Evolutionary conservation across 2,329 filamentous ascomycete species (phyloP).

Genomic region (Fusarium abutilonis): DNA sequence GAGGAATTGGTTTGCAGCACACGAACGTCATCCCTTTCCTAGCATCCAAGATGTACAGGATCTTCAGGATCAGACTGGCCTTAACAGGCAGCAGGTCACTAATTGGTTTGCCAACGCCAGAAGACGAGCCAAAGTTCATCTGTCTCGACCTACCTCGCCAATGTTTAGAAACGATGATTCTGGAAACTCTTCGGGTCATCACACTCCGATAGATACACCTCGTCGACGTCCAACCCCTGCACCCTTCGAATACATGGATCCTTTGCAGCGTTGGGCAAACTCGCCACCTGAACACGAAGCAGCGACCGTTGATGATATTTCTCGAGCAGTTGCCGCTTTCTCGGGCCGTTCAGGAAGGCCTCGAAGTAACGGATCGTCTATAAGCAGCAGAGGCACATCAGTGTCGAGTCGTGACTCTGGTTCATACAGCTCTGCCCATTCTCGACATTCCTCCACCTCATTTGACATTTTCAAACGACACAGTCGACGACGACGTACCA

Average conservation of each 20-base stretch:
- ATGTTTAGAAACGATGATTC: slow-evolving; percentile 36
- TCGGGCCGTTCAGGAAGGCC: slow-evolving; percentile 52
- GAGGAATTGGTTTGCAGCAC: slow-evolving; percentile 80
- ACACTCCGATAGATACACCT: slow-evolving; percentile 66
- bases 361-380: slow-evolving; percentile 54
- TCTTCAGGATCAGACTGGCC: slow-evolving; percentile 76
- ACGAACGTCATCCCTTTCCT: slow-evolving; percentile 82
- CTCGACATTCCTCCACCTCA: slow-evolving; percentile 14
- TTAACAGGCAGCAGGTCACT: slow-evolving; percentile 80
- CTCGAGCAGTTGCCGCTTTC: slow-evolving; percentile 41
- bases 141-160: slow-evolving; percentile 43
- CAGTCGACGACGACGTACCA: slow-evolving; percentile 25
- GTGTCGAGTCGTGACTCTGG: slow-evolving; percentile 31
- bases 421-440: slow-evolving; percentile 33
- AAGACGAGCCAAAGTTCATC: slow-evolving; percentile 74
- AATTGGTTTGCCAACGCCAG: slow-evolving; percentile 92
- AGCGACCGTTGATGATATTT: slow-evolving; percentile 47
- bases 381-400: slow-evolving; percentile 34
- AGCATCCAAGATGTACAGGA: slow-evolving; percentile 82
- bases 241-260: slow-evolving; percentile 39
- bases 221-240: slow-evolving; percentile 52
- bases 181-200: slow-evolving; percentile 20
- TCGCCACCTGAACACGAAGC: slow-evolving; percentile 50
- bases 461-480: slow-evolving; percentile 34
- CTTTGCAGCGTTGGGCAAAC: slow-evolving; percentile 48